A percentile compares a stretch with the other conserved stretches of the same genome.
Evolutionary conservation across 75 land plant genomes (phyloP).

Genomic region (Pinus taeda): DNA sequence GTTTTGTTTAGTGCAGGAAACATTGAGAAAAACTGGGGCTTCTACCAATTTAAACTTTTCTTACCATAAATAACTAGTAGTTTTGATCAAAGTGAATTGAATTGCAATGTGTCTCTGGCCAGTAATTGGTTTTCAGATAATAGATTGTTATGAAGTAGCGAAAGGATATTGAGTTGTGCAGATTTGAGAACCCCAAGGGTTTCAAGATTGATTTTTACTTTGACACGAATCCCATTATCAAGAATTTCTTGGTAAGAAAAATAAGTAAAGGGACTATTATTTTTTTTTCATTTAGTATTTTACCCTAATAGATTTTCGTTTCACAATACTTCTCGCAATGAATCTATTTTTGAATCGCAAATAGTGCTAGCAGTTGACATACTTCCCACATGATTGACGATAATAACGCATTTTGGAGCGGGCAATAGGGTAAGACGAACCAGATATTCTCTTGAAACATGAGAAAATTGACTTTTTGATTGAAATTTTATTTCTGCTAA

Average conservation of each 20-base stretch:
- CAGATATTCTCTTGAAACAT: neutral
- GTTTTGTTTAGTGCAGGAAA: no score
- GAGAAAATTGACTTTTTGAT: no score
- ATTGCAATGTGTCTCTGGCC: neutral
- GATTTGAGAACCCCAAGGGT: conserved; percentile 82
- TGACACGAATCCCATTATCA: conserved; percentile 87
- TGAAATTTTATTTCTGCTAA: no score
- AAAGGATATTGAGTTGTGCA: conserved; percentile 82
- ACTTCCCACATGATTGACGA: conserved; percentile 99
- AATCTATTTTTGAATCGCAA: neutral
- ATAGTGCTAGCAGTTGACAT: conserved; percentile 43
- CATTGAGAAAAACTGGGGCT: no score
- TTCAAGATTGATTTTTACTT: conserved; percentile 94
- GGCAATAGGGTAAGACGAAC: conserved; percentile 82
- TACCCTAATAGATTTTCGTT: no score
- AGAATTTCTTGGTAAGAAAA: conserved; percentile 51
- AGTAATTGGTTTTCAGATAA: conserved; percentile 50
- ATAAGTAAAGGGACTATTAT: neutral
- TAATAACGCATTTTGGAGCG: conserved; percentile 94
- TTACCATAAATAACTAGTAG: neutral
- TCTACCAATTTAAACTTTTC: no score
- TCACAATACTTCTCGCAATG: no score
- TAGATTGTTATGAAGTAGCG: conserved; percentile 86
- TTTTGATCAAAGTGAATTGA: neutral
- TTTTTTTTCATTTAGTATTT: no score